Percentiles rank a stretch among this genome's conserved stretches.
phyloP scores from a whole-genome alignment of 148 eudicot genomes.

The Rhododendron mucronatum region DNA sequence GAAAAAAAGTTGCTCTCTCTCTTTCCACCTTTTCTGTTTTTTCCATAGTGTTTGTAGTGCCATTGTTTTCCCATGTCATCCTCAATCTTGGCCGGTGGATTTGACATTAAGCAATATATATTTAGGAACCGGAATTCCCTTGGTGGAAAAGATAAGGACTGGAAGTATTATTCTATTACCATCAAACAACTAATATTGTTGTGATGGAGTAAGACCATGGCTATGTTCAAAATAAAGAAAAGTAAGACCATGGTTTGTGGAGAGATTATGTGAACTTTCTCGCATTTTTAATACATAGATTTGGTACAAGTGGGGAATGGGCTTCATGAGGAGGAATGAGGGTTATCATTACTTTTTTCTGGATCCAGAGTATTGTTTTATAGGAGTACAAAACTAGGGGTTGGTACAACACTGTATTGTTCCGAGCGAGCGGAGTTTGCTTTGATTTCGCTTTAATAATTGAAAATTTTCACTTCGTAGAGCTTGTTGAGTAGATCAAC shows the following conservation, averaged over 20 bases:
- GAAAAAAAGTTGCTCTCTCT: background rate
- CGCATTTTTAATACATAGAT: background rate
- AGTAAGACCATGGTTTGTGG: background rate
- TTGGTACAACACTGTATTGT: no score
- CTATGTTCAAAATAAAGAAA: background rate
- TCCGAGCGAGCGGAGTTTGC: no score
- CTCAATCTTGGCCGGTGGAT: constrained; percentile 2
- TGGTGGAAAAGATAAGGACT: background rate
- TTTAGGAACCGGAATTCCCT: background rate
- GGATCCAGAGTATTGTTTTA: background rate
- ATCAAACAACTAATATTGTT: background rate
- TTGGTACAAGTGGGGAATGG: background rate
- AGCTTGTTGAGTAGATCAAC: no score
- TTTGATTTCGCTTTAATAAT: no score
- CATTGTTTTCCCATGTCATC: background rate
- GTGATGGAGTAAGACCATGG: background rate
- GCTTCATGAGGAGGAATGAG: background rate
- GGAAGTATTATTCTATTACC: background rate
- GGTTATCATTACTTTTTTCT: background rate
- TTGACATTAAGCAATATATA: background rate
- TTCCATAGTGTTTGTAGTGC: background rate
- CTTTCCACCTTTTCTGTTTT: constrained; percentile 1
- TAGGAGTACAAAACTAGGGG: no score
- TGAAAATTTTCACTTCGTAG: no score
- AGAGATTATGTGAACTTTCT: background rate